These are phyloP conservation scores for Solanum corneliomulleri DNA, from an alignment of 257 asterid genomes.

Conservation along the genomic window DNA sequence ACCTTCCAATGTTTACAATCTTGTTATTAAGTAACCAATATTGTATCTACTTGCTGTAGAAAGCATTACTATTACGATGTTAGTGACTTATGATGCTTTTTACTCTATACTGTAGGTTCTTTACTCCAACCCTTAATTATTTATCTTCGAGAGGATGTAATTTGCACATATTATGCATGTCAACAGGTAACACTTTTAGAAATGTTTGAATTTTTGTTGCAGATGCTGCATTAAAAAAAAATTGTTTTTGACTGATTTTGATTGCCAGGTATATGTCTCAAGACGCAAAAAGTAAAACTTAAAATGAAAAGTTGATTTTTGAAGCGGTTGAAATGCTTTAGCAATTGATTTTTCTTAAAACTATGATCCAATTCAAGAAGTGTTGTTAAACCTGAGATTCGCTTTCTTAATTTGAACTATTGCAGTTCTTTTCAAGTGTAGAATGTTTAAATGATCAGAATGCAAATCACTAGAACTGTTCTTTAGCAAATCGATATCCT, in stretches of 20 bases:
- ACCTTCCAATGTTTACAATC: too few relatives aligned
- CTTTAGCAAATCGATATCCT: background rate
- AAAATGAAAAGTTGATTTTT: background rate
- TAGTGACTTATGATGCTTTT: background rate
- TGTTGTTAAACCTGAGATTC: background rate
- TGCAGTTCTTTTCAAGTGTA: background rate
- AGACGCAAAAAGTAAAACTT: background rate
- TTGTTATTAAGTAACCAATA: too few relatives aligned
- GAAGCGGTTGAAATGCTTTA: background rate
- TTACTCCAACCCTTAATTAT: constrained; percentile 70
- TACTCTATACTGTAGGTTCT: constrained; percentile 53
- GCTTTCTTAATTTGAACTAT: background rate
- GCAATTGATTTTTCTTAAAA: background rate
- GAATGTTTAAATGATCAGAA: background rate
- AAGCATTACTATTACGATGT: background rate
- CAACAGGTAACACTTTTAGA: constrained; percentile 46
- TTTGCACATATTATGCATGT: constrained; percentile 63
- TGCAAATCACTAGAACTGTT: background rate
- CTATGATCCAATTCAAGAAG: background rate
- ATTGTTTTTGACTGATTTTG: background rate
- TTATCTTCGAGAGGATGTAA: constrained; percentile 47
- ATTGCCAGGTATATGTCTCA: background rate
- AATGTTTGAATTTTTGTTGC: background rate
- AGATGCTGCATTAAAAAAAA: background rate
- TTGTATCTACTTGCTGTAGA: too few relatives aligned